Conservation (phyloP, 106 monocot species). For the Apostasia ramifera region DNA sequence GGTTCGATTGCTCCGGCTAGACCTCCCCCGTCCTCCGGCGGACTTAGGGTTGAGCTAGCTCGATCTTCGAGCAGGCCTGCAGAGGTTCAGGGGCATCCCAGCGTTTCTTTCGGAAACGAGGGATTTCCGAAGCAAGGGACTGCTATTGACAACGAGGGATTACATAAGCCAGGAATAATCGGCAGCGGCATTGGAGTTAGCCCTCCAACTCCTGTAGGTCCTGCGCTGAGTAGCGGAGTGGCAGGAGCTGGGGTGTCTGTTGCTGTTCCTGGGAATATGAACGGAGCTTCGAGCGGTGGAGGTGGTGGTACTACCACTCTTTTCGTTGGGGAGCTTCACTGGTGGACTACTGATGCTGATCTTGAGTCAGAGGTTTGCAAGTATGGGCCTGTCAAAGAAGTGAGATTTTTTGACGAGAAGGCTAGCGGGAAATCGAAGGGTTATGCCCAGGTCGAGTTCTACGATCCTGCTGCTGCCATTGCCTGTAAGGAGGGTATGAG, state of each 20-base stretch:
- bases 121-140: constrained; percentile 11
- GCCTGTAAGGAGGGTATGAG: constrained; percentile 75
- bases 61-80: background rate
- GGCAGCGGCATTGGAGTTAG: background rate
- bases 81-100: constrained; percentile 15
- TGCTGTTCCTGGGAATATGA: background rate
- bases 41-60: constrained; percentile 1
- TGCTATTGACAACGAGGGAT: background rate
- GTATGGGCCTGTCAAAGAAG: constrained; percentile 59
- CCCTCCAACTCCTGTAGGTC: background rate
- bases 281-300: constrained; percentile 8
- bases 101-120: constrained; percentile 14
- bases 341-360: constrained; percentile 80
- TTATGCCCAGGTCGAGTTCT: constrained; percentile 74
- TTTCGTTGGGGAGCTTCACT: constrained; percentile 61
- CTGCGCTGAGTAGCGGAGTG: background rate
- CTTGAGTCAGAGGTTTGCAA: constrained; percentile 38
- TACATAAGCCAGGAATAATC: background rate
- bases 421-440: constrained; percentile 81
- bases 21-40: constrained; percentile 6
- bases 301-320: constrained; percentile 31
- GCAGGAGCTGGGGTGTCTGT: constrained; percentile 1
- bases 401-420: constrained; percentile 69
- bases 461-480: constrained; percentile 31
- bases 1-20: constrained; percentile 3